A percentile compares a stretch with the other conserved stretches of the same genome.
These are phyloP conservation scores for Stagonosporopsis rhizophila DNA, from an alignment of 2,329 filamentous ascomycete species.

Conservation along the genomic window DNA sequence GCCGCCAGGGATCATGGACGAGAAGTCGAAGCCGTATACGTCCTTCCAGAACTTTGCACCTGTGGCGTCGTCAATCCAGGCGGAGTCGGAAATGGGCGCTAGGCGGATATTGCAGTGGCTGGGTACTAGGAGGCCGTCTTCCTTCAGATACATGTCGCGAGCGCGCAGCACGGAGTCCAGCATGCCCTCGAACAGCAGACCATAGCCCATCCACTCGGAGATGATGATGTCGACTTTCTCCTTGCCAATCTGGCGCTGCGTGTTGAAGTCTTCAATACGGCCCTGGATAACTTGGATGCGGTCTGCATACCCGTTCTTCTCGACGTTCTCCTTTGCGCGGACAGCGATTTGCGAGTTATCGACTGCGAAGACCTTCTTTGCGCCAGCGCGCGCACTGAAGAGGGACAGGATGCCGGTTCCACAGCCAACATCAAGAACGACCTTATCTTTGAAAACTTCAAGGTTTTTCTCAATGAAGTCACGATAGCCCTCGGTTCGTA, in stretches of 20 bases:
- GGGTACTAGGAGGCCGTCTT: conserved; percentile 83
- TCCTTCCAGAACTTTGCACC: conserved; percentile 78
- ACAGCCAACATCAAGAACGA: conserved; percentile 90
- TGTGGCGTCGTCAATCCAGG: conserved; percentile 79
- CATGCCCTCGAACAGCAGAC: conserved; percentile 93
- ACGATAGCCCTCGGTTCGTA: conserved; percentile 89
- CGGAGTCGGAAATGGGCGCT: conserved; percentile 78
- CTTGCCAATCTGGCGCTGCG: conserved; percentile 61
- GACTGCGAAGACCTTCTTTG: conserved; percentile 84
- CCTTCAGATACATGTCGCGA: conserved; percentile 82
- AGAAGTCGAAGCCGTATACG: conserved; percentile 95
- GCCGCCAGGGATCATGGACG: conserved; percentile 82
- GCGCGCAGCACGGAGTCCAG: conserved; percentile 90
- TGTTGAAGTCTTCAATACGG: conserved; percentile 82
- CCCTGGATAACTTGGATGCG: conserved; percentile 82
- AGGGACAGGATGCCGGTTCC: conserved; percentile 84
- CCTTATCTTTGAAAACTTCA: conserved; percentile 82
- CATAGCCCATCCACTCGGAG: conserved; percentile 98
- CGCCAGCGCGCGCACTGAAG: conserved; percentile 92
- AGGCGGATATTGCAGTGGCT: conserved; percentile 84
- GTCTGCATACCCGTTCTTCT: conserved; percentile 76
- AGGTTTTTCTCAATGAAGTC: conserved; percentile 96
- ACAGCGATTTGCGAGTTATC: conserved; percentile 91
- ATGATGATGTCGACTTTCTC: conserved; percentile 88
- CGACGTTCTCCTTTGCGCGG: conserved; percentile 84